phyloP scores from a whole-genome alignment of 2,329 filamentous ascomycete species.

The Cercospora sojina region DNA sequence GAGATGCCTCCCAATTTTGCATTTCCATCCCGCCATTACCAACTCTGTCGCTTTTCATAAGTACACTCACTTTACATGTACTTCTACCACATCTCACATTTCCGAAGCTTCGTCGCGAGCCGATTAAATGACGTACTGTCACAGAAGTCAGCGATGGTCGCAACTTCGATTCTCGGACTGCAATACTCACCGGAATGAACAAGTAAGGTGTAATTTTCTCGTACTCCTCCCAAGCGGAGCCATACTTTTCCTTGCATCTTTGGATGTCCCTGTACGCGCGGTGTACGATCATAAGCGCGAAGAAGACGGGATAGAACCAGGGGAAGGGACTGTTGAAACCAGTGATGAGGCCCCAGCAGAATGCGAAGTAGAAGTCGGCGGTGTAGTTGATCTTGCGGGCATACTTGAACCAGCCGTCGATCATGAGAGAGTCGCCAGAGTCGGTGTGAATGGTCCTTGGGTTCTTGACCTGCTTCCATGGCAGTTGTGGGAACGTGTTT shows the following conservation, averaged over 20 bases:
- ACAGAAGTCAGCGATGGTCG: slow-evolving; percentile 13
- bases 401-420: slow-evolving; percentile 76
- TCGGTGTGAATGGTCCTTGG: slow-evolving; percentile 73
- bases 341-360: slow-evolving; percentile 77
- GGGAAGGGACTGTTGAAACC: slow-evolving; percentile 80
- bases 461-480: slow-evolving; percentile 79
- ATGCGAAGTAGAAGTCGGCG: slow-evolving; percentile 74
- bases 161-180: neutral
- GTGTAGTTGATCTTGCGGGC: slow-evolving; percentile 63
- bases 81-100: neutral
- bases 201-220: slow-evolving; percentile 76
- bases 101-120: neutral
- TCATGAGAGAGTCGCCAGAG: slow-evolving; percentile 72
- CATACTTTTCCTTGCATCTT: slow-evolving; percentile 74
- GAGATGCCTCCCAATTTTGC: neutral
- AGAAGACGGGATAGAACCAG: slow-evolving; percentile 87
- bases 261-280: slow-evolving; percentile 73
- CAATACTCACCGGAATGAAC: slow-evolving; percentile 64
- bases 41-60: neutral
- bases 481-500: slow-evolving; percentile 85
- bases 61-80: neutral
- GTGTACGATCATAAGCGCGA: slow-evolving; percentile 75
- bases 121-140: slow-evolving; percentile 26
- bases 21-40: neutral
- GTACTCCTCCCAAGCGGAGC: slow-evolving; percentile 78